phyloP scores from a whole-genome alignment of 805 yeast species.

The Lachancea dasiensis region DNA sequence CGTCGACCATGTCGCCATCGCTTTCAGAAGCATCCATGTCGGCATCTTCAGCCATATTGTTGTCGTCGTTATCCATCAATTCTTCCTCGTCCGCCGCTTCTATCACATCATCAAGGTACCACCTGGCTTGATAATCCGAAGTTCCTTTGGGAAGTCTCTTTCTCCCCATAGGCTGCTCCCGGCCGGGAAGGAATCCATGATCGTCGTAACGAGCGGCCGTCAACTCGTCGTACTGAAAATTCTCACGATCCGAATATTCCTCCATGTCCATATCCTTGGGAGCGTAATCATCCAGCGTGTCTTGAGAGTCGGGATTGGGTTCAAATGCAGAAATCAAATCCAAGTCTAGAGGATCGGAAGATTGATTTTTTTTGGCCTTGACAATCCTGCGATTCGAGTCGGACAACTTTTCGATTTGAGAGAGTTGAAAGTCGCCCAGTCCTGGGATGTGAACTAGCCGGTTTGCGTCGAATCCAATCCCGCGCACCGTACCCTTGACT shows the following conservation, averaged over 20 bases:
- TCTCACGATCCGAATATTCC: conserved; percentile 32
- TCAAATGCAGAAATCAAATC: conserved; percentile 25
- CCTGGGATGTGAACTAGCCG: conserved; percentile 83
- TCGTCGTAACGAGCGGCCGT: conserved; percentile 36
- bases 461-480: conserved; percentile 73
- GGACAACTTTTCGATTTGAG: conserved; percentile 50
- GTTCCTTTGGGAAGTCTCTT: conserved; percentile 65
- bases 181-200: conserved; percentile 36
- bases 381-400: conserved; percentile 25
- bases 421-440: conserved; percentile 79
- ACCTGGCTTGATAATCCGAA: conserved; percentile 73
- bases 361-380: conserved; percentile 19
- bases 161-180: conserved; percentile 24
- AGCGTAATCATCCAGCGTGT: conserved; percentile 53
- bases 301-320: conserved; percentile 43
- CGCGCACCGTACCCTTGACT: conserved; percentile 82
- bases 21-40: no score
- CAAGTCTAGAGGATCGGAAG: conserved; percentile 11
- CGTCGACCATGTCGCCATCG: conserved; percentile 33
- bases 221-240: conserved; percentile 28
- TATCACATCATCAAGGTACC: conserved; percentile 59
- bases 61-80: conserved; percentile 29
- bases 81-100: conserved; percentile 30
- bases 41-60: conserved; percentile 32
- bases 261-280: conserved; percentile 50